These are phyloP conservation scores for Postia placenta DNA, from an alignment of 768 basidiomycete genomes.

Conservation along the genomic window DNA sequence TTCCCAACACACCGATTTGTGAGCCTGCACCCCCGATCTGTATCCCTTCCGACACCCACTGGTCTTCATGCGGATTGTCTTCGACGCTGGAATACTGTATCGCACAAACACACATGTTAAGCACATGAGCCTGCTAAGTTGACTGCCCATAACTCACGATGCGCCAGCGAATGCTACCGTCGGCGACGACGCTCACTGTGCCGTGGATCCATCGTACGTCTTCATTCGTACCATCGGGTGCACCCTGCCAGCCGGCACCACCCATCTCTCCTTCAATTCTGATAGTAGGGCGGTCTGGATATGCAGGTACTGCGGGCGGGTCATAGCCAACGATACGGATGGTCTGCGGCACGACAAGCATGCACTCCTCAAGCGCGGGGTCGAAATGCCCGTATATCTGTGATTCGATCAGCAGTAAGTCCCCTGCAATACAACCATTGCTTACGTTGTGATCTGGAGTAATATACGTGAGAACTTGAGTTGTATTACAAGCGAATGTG, in stretches of 20 bases:
- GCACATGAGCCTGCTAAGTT: not conserved
- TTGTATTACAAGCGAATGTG: not conserved
- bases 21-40: conserved; percentile 52
- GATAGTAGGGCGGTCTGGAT: conserved; percentile 41
- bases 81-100: not conserved
- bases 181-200: conserved; percentile 41
- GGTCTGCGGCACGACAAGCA: conserved; percentile 48
- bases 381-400: conserved; percentile 9
- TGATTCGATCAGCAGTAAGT: not conserved
- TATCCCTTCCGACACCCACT: conserved; percentile 49
- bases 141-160: conserved; percentile 28
- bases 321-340: conserved; percentile 29
- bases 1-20: conserved; percentile 46
- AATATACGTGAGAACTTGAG: not conserved
- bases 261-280: conserved; percentile 40
- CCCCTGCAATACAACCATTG: not conserved
- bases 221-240: conserved; percentile 24
- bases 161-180: conserved; percentile 46
- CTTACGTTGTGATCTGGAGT: conserved; percentile 11
- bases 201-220: conserved; percentile 34
- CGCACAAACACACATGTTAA: no score
- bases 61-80: conserved; percentile 15
- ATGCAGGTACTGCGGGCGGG: conserved; percentile 15
- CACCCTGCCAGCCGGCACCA: conserved; percentile 20
- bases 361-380: conserved; percentile 32